Evolutionary conservation across 1,284 basidiomycete species (phyloP).

Genomic region (Ustilago cynodontis): DNA sequence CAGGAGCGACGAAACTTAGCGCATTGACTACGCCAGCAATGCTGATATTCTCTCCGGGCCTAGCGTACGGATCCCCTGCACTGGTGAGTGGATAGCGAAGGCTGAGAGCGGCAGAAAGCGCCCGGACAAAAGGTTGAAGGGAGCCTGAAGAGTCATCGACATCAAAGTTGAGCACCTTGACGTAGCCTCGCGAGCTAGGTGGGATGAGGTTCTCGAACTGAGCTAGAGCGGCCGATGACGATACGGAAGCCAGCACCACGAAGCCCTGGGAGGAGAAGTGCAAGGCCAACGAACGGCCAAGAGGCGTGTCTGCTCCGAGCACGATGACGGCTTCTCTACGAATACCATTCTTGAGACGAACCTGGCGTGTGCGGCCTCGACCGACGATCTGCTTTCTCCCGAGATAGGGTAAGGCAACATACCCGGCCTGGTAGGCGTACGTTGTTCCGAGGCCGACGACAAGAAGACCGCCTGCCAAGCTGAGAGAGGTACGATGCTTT

Average conservation of each 20-base stretch:
- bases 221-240: slow-evolving; percentile 42
- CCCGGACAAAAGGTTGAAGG: slow-evolving; percentile 52
- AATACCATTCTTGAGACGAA: slow-evolving; percentile 48
- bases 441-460: slow-evolving; percentile 48
- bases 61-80: slow-evolving; percentile 67
- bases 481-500: slow-evolving; percentile 26
- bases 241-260: slow-evolving; percentile 64
- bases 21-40: slow-evolving; percentile 64
- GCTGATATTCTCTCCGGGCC: slow-evolving; percentile 60
- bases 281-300: slow-evolving; percentile 59
- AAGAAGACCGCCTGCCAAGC: slow-evolving; percentile 30
- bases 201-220: slow-evolving; percentile 61
- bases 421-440: slow-evolving; percentile 39
- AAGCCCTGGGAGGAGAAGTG: slow-evolving; percentile 60
- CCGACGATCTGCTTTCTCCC: slow-evolving; percentile 35
- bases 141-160: slow-evolving; percentile 41
- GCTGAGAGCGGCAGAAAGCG: slow-evolving; percentile 58
- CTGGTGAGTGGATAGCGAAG: slow-evolving; percentile 64
- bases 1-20: slow-evolving; percentile 55
- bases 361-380: slow-evolving; percentile 35
- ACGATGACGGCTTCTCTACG: slow-evolving; percentile 64
- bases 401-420: slow-evolving; percentile 40
- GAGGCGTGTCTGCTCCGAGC: slow-evolving; percentile 66
- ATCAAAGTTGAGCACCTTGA: slow-evolving; percentile 59
- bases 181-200: slow-evolving; percentile 63